These are phyloP conservation scores for Catharanthus roseus DNA, from an alignment of 257 asterid genomes.

Conservation along the genomic window DNA sequence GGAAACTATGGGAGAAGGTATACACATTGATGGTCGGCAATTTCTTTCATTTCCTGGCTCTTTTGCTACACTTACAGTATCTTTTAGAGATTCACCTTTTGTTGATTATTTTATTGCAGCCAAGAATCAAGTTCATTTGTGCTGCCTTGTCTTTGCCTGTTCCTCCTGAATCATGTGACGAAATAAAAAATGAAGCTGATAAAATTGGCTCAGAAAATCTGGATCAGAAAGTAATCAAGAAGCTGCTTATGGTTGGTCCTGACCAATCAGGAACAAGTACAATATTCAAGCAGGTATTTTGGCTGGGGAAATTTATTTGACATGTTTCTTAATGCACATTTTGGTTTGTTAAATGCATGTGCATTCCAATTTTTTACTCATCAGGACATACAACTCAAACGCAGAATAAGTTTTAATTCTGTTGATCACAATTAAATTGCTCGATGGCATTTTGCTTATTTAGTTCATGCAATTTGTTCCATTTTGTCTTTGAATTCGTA, in stretches of 20 bases:
- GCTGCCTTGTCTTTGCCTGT: conserved; percentile 65
- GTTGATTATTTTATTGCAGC: conserved; percentile 34
- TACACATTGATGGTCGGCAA: conserved; percentile 6
- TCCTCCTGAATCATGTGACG: conserved; percentile 49
- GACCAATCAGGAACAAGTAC: conserved; percentile 90
- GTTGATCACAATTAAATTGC: neutral
- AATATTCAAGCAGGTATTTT: conserved; percentile 78
- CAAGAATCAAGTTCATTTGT: conserved; percentile 51
- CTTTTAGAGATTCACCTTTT: conserved; percentile 1
- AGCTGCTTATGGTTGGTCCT: conserved; percentile 69
- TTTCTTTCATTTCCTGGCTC: conserved; percentile 5
- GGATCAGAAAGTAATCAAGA: conserved; percentile 31
- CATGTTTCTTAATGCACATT: neutral
- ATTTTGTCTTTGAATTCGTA: neutral
- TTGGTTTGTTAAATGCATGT: neutral
- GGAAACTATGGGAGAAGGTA: conserved; percentile 82
- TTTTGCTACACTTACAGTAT: neutral
- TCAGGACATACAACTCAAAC: neutral
- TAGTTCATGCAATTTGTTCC: neutral
- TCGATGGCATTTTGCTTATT: neutral
- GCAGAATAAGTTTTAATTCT: neutral
- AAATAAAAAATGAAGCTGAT: conserved; percentile 20
- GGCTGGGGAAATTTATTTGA: neutral
- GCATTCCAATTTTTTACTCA: neutral
- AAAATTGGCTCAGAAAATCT: conserved; percentile 16